A percentile compares a stretch with the other conserved stretches of the same genome.
Evolutionary conservation across 2,329 filamentous ascomycete genomes (phyloP).

Genomic region (Cercospora sp.): DNA sequence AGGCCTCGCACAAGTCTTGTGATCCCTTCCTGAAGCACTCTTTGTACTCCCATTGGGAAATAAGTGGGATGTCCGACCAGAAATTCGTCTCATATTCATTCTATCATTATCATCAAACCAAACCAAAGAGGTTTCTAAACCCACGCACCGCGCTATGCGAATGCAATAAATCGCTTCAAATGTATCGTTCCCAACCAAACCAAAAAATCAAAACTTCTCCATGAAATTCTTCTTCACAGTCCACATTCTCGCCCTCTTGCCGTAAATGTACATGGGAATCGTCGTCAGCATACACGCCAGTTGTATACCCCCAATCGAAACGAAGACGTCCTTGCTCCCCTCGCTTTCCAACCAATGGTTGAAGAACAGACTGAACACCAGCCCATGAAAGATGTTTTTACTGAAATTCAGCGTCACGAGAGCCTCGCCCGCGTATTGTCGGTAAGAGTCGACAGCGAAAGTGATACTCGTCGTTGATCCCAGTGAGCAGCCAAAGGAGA

Average conservation of each 20-base stretch:
- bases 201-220: constrained; percentile 64
- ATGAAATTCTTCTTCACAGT: constrained; percentile 82
- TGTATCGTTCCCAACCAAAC: too few species aligned
- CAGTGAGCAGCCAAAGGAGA: constrained; percentile 88
- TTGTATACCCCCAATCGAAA: constrained; percentile 85
- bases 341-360: constrained; percentile 76
- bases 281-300: constrained; percentile 70
- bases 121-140: background rate
- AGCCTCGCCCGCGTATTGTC: constrained; percentile 90
- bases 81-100: background rate
- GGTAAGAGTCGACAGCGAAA: constrained; percentile 89
- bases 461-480: constrained; percentile 91
- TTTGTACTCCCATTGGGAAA: too few species aligned
- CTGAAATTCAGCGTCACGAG: constrained; percentile 91
- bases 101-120: background rate
- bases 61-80: too few species aligned
- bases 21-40: too few species aligned
- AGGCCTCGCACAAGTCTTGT: too few species aligned
- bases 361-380: constrained; percentile 87
- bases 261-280: constrained; percentile 91
- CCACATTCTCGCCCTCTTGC: constrained; percentile 91
- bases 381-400: constrained; percentile 90
- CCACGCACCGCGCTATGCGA: constrained; percentile 1
- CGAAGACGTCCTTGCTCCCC: constrained; percentile 74
- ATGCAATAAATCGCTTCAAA: background rate